Conservation (phyloP, 78 protist genomes). For the Dictyostelium discoideum region DNA sequence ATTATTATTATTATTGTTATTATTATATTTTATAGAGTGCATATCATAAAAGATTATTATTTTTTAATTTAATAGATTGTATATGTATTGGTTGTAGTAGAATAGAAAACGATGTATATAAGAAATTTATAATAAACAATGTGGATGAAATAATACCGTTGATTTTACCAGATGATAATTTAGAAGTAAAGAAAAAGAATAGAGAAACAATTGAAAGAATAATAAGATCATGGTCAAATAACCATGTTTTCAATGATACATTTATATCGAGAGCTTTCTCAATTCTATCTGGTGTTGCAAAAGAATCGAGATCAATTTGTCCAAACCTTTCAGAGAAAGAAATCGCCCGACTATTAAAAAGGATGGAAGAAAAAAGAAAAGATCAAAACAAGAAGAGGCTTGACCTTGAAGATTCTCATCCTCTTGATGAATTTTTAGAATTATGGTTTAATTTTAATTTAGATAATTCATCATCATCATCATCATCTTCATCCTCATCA, state of each 20-base stretch:
- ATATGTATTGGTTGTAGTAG: slow-evolving; percentile 39
- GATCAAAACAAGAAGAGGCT: slow-evolving; percentile 43
- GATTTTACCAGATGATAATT: slow-evolving; percentile 57
- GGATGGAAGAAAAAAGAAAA: slow-evolving; percentile 57
- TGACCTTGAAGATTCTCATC: slow-evolving; percentile 26
- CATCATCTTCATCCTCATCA: neutral
- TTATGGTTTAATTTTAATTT: slow-evolving; percentile 33
- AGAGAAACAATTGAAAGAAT: slow-evolving; percentile 42
- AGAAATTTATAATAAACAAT: neutral
- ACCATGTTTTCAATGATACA: slow-evolving; percentile 26
- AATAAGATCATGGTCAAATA: slow-evolving; percentile 25
- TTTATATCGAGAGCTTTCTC: slow-evolving; percentile 28
- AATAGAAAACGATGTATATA: neutral
- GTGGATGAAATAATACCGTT: slow-evolving; percentile 52
- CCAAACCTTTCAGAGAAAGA: slow-evolving; percentile 58
- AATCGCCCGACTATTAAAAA: neutral
- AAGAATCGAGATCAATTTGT: slow-evolving; percentile 41
- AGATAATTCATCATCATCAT: neutral
- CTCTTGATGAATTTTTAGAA: slow-evolving; percentile 55
- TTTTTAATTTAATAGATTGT: slow-evolving; percentile 74
- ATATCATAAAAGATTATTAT: slow-evolving; percentile 41
- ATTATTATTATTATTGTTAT: neutral
- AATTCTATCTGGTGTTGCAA: slow-evolving; percentile 20
- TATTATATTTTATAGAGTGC: slow-evolving; percentile 42
- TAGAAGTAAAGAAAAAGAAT: slow-evolving; percentile 22